Conservation (phyloP, 2,329 filamentous ascomycete genomes). For the Aureobasidium subglaciale region DNA sequence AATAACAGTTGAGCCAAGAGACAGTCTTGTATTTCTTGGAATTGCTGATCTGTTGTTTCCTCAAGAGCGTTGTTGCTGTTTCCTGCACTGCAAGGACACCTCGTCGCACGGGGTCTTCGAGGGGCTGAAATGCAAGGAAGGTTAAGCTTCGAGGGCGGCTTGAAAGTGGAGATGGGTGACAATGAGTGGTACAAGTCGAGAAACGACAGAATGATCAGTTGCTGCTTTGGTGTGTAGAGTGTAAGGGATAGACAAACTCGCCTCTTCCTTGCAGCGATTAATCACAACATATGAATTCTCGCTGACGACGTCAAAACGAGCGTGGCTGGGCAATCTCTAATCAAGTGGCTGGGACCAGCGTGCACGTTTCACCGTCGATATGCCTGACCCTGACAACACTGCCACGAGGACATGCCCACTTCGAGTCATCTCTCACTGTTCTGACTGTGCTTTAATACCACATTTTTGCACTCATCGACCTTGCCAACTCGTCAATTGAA, state of each 20-base stretch:
- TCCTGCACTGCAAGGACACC: neutral
- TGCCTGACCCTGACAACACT: neutral
- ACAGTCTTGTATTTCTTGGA: neutral
- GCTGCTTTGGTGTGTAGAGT: neutral
- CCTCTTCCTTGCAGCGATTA: neutral
- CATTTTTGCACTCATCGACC: neutral
- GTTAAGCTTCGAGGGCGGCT: neutral
- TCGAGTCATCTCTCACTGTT: neutral
- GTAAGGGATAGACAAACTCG: neutral
- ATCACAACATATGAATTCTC: neutral
- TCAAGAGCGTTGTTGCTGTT: neutral
- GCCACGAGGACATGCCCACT: neutral
- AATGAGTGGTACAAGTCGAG: neutral
- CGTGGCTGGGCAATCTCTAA: neutral
- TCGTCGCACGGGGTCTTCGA: neutral
- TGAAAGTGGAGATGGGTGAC: neutral
- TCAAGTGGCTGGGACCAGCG: neutral
- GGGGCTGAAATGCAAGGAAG: neutral
- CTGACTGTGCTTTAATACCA: neutral
- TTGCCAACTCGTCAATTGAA: neutral
- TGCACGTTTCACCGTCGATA: conserved; percentile 1
- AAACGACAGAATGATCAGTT: neutral
- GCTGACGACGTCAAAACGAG: neutral
- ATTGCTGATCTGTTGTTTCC: neutral
- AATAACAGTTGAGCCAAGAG: neutral